phyloP scores from a whole-genome alignment of 2,329 filamentous ascomycete genomes.

The Cadophora malorum region DNA sequence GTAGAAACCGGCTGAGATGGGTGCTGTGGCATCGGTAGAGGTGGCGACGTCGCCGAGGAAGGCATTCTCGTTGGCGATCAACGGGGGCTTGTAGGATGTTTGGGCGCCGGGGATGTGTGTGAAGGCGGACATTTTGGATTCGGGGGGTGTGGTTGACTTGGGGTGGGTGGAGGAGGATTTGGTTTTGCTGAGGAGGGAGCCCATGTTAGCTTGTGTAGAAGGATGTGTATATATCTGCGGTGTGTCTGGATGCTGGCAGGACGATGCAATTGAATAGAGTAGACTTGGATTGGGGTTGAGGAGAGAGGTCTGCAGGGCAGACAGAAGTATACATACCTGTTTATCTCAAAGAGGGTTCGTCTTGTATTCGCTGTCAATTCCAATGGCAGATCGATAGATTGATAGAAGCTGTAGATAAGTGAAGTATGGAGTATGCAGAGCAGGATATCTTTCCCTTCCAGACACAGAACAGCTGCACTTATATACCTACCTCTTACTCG shows the following conservation, averaged over 20 bases:
- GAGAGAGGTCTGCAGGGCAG: slow-evolving; percentile 7
- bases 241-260: background rate
- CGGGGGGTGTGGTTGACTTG: slow-evolving; percentile 15
- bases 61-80: slow-evolving; percentile 69
- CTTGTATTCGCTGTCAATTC: slow-evolving; percentile 21
- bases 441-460: slow-evolving; percentile 34
- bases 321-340: slow-evolving; percentile 30
- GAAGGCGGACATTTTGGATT: slow-evolving; percentile 39
- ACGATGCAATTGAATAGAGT: background rate
- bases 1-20: slow-evolving; percentile 66
- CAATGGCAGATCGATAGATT: background rate
- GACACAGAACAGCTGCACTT: slow-evolving; percentile 21
- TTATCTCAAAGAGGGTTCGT: slow-evolving; percentile 25
- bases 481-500: slow-evolving; percentile 19
- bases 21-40: slow-evolving; percentile 57
- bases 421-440: slow-evolving; percentile 22
- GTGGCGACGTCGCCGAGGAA: slow-evolving; percentile 61
- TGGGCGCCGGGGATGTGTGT: slow-evolving; percentile 59
- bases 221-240: slow-evolving; percentile 7
- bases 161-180: slow-evolving; percentile 33
- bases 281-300: background rate
- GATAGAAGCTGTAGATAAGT: slow-evolving; percentile 27
- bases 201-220: slow-evolving; percentile 40
- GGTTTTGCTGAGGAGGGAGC: slow-evolving; percentile 44
- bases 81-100: slow-evolving; percentile 61